Evolutionary conservation across 176 grass and related monocot species (phyloP).

Genomic region (Hsuehochloa calcarea): DNA sequence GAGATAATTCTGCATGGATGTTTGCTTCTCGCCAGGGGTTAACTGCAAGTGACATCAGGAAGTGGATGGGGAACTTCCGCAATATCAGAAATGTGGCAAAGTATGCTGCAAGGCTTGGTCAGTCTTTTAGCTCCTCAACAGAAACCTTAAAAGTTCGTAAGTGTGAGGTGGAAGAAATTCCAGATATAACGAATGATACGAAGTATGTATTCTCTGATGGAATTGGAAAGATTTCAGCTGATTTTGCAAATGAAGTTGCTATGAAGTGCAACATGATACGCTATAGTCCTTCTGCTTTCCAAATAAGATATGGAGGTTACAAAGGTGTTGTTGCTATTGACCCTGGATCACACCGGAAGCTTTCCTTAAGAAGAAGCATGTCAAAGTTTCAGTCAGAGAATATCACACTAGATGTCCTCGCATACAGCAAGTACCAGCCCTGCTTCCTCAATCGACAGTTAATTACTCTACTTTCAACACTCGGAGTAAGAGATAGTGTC

Average conservation of each 20-base stretch:
- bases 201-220: conserved; percentile 83
- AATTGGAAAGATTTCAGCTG: conserved; percentile 78
- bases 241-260: conserved; percentile 71
- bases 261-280: conserved; percentile 61
- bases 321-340: conserved; percentile 88
- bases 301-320: conserved; percentile 89
- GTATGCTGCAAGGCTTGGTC: conserved; percentile 89
- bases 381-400: conserved; percentile 75
- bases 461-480: conserved; percentile 84
- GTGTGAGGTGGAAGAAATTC: conserved; percentile 57
- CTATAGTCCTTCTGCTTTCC: conserved; percentile 78
- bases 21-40: conserved; percentile 59
- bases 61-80: conserved; percentile 78
- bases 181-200: conserved; percentile 62
- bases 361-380: conserved; percentile 91
- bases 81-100: conserved; percentile 88
- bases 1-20: conserved; percentile 95
- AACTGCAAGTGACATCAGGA: conserved; percentile 64
- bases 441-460: conserved; percentile 82
- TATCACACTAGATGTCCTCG: conserved; percentile 77
- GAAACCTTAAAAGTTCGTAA: conserved; percentile 63
- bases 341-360: conserved; percentile 61
- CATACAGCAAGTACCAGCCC: conserved; percentile 86
- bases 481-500: conserved; percentile 55
- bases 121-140: conserved; percentile 84